Evolutionary conservation across 805 yeast species (phyloP), one percentile per base, ranked within the genome.

Genomic region (Pichia occidentalis): DNA sequence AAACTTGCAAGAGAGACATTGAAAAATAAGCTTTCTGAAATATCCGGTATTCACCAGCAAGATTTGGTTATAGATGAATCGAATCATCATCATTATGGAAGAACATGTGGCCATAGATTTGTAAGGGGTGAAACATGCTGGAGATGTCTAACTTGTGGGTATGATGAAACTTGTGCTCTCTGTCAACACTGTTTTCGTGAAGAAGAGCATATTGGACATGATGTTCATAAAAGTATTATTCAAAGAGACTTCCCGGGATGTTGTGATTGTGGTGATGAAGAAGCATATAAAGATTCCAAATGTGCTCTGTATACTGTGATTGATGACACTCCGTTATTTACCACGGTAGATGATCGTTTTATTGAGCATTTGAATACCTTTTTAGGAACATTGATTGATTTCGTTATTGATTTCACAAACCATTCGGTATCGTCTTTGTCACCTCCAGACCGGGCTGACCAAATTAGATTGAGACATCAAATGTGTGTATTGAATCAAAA

Each of bases 181-280:
- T 88, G 97, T 56, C 70, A 78, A 9, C 64, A 70, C 42, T 88
- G 97, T 55, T 88, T 67, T 60, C 75, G 78, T 34, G 75, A 77
- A 3, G 75, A 73, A 4, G 68, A 71, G 39, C 97, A 88, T 58
- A 53, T 54, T 24, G 90, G 77, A 31, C 97, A 88, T 56, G 72
- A 75, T 32, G 78, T 83, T 7, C 73, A 78, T 39, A 71, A 77
- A 13, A 67, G 75, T 27, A 75, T 83, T 6, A 73, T 80, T 40
- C 74, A 73, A 29, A 65, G 84, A 36, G 82, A 75, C 43, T 81
- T 69, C 42, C 74, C 88, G 26, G 92, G 92, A 0, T 82, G 80
- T 14, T 83, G 94, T 56, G 95, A 85, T 52, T 85, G 95, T 57
- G 95, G 95, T 4, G 95, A 86, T 51, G 74, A 77, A 0, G 95